Evolutionary conservation across 2,329 filamentous ascomycete genomes (phyloP), one percentile per base, ranked within the genome.

Genomic region (Fusarium sulawesiense): DNA sequence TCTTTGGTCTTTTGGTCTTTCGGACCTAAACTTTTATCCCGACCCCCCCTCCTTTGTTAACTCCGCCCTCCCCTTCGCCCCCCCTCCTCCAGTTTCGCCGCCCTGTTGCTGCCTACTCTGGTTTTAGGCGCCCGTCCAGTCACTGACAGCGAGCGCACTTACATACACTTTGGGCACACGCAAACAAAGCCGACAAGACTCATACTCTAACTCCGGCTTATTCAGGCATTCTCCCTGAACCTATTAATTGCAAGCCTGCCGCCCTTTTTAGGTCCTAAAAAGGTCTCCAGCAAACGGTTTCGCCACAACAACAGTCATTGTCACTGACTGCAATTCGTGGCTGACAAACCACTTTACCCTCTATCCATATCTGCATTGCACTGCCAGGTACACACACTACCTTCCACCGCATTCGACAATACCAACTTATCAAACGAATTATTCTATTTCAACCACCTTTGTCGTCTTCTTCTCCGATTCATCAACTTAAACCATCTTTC

Each of bases 271-370:
- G 59, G 53, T 53, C 59, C 49, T 54, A 67, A 60, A 70, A 65
- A 64, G 32, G 23, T 37, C 29, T 42, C 46, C 47, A 58, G n/a
- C 48, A 54, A 56, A 65, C 50, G 58, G 71, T 51, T 73, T 74
- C 66, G 73, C 73, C 73, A 75, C 73, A 60, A 67, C 67, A 72
- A 70, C 69, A 72, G 64, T 70, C 73, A 71, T 64, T 64, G 63
- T 69, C 51, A 61, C 64, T 69, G 60, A 66, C 64, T 54, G 61
- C 62, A 56, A 56, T 62, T 56, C 60, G 62, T 70, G 76, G 79
- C 79, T 80, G 78, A 80, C 79, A 80, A 80, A 80, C 78, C 77
- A 69, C 48, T 46, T 51, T 64, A 42, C 53, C 64, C 56, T 68
- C 65, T 65, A 60, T 37, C 32, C 18, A 18, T 37, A 18, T 16